Evolutionary conservation across 345 rosid species (phyloP), one percentile per base, ranked within the genome.

Genomic region (Salix purpurea): DNA sequence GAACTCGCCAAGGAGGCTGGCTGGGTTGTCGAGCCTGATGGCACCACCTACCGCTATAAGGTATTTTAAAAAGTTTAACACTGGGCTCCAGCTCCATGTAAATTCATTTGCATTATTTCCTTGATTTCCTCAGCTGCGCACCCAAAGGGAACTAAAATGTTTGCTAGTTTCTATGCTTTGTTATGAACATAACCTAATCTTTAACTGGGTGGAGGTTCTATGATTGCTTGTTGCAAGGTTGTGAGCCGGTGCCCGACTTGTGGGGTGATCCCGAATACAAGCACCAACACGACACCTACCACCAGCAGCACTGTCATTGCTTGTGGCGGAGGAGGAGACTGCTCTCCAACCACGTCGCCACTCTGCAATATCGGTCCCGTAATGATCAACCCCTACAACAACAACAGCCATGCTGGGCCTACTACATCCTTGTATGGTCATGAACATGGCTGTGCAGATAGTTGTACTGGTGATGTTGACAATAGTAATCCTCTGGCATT

Each of bases 1-100:
- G 75, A 86, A 24, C 89, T 85, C 61, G 89, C 90, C 65, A 77
- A 65, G n/a, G 90, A 87, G 54, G 85, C 90, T 52, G 88, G 90
- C 10, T 87, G 90, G 90, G 40, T 74, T 76, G 79, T 87, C 26
- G 84, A 84, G n/a, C 83, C 87, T 11, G 86, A 87, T 37, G 90
- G 90, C 69, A 87, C 86, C 74, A 87, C 86, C 68, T 81, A 81
- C 79, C 85, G 88, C 74, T 36, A 74, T 62, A 73, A 78, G 46
- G 86, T 84, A 34, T 40, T 40, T 40, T 10, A 40, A 40, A 12
- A 40, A 40, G 12, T 40, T 40, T 40, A 11, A 9, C 10, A 40
- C 44, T 40, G 44, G 44, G 13, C 13, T 40, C 44, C 44, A 66
- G 15, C n/a, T 34, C 18, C 9, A 16, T 28, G 44, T 58, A 14